Evolutionary conservation across 805 yeast genomes (phyloP).

Genomic region (Pichia phayaonensis): DNA sequence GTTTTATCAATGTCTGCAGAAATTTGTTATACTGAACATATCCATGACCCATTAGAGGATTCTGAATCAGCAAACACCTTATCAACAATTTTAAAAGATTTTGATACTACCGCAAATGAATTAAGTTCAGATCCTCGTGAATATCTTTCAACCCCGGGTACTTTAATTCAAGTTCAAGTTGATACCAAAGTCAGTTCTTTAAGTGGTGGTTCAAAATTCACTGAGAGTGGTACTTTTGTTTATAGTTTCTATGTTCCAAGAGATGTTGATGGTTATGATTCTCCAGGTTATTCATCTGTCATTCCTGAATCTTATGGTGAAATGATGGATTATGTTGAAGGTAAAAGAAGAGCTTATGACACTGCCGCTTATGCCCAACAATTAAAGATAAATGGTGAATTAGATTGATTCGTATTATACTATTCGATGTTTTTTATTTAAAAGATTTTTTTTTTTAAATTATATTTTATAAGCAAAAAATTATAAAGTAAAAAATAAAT

Average conservation of each 20-base stretch:
- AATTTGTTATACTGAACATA: conserved; percentile 80
- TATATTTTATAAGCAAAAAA: background rate
- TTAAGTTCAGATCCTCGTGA: conserved; percentile 45
- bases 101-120: conserved; percentile 51
- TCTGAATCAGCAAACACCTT: conserved; percentile 21
- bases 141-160: conserved; percentile 69
- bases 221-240: conserved; percentile 79
- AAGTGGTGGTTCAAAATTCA: conserved; percentile 42
- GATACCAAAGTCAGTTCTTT: conserved; percentile 70
- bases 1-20: conserved; percentile 77
- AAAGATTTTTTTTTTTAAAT: background rate
- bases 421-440: background rate
- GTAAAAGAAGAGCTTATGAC: conserved; percentile 81
- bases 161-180: conserved; percentile 83
- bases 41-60: conserved; percentile 33
- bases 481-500: background rate
- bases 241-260: conserved; percentile 83
- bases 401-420: conserved; percentile 1
- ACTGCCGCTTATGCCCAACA: conserved; percentile 61
- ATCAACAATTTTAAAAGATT: conserved; percentile 32
- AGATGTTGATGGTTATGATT: conserved; percentile 33
- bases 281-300: conserved; percentile 65
- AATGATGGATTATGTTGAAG: conserved; percentile 87
- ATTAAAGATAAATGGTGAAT: conserved; percentile 25
- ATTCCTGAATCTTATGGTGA: conserved; percentile 84